Evolutionary conservation across 495 filamentous ascomycete species (phyloP), one percentile per base, ranked within the genome.

Genomic region (Rostrohypoxylon terebratum): DNA sequence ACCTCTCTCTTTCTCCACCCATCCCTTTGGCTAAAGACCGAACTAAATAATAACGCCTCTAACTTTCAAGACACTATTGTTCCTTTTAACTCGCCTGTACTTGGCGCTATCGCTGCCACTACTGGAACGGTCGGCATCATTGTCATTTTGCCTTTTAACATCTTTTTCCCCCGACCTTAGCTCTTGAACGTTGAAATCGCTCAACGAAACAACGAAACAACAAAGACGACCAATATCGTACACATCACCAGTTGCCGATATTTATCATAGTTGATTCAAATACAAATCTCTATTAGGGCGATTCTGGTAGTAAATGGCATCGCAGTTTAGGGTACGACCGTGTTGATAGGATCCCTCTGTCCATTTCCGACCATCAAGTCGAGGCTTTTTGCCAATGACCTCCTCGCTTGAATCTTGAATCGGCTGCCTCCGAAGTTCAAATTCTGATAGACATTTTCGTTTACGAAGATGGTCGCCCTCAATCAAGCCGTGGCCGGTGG

Each of bases 401-500:
- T 25, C 42, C 57, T 69, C 57, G 42, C 63, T 74, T 59, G 45
- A 63, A 54, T 14, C 66, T 67, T 74, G 50, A 57, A 67, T 54
- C 63, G 71, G 63, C 66, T 14, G 33, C 28, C 57, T 63, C 34
- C 53, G 55, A 74, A 47, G 47, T 59, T 11, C 28, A 16, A 33
- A 34, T 48, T 25, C 20, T 9, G 33, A 44, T 5, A 9, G 16
- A n/a, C 33, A 44, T 68, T 18, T 21, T 23, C 5, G 59, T 47
- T 65, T 57, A 62, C 51, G 62, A 78, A 73, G 33, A 80, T 80
- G 78, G 66, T 68, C 31, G 60, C 53, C 62, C 28, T 80, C 53
- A 76, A 79, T 38, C 64, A 78, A 50, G 75, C 64, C 25, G 33
- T 80, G 61, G 78, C 76, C 57, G 74, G 66, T 45, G 75, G 73